Evolutionary conservation across 345 rosid genomes (phyloP).

Genomic region (Bruguiera parviflora): DNA sequence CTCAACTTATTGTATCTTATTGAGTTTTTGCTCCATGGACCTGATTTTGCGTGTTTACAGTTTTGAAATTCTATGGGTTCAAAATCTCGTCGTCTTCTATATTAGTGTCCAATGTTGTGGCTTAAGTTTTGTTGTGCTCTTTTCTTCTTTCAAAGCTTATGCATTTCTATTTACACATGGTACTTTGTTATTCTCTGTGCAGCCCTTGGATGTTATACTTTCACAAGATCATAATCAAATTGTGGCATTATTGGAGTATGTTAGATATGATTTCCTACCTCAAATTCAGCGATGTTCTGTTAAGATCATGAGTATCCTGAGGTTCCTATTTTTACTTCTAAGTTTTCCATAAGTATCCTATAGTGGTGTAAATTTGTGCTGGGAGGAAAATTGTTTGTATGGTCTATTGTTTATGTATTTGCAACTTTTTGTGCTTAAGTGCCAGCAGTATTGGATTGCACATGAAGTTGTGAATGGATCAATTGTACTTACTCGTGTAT

Average conservation of each 20-base stretch:
- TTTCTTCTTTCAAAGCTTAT: not conserved
- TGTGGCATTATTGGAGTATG: slow-evolving; percentile 76
- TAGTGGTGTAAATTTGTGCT: not conserved
- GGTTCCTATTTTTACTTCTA: slow-evolving; percentile 33
- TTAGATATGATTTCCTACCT: slow-evolving; percentile 79
- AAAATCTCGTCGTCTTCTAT: not conserved
- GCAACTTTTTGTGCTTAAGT: not conserved
- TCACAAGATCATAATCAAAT: slow-evolving; percentile 90
- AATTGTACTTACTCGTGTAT: not conserved
- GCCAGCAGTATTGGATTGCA: not conserved
- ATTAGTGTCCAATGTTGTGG: not conserved
- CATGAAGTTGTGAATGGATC: not conserved
- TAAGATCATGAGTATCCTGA: slow-evolving; percentile 81
- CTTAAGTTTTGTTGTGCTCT: not conserved
- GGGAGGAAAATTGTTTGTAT: no score
- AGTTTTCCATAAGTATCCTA: not conserved
- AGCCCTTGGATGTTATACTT: slow-evolving; percentile 92
- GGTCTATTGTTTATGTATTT: not conserved
- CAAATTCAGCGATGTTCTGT: slow-evolving; percentile 79
- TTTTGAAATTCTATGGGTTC: no score
- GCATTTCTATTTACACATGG: not conserved
- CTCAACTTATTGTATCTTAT: no score
- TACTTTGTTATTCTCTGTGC: slow-evolving; percentile 26
- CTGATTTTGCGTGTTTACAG: no score
- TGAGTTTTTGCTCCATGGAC: no score